Conservation (phyloP, 176 grass and related monocot genomes). For the Cenchrus americanus region DNA sequence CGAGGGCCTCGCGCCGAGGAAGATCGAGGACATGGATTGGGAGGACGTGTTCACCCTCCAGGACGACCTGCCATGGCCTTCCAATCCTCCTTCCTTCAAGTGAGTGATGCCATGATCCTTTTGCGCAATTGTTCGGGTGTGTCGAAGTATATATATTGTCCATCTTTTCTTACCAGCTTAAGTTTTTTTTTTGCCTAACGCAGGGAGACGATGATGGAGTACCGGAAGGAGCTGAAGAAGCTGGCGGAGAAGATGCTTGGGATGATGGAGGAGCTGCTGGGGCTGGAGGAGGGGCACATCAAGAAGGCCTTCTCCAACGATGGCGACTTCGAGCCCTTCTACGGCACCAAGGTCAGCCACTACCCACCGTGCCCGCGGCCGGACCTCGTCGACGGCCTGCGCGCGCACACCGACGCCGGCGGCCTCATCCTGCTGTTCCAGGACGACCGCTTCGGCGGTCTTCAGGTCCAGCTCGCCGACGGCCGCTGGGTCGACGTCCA, state of each 20-base stretch:
- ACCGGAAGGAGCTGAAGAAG: constrained; percentile 68
- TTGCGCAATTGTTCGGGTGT: too few species aligned
- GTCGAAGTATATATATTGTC: not conserved
- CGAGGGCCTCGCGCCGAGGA: constrained; percentile 24
- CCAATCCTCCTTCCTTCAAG: constrained; percentile 77
- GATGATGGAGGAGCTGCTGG: constrained; percentile 82
- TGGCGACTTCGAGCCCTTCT: constrained; percentile 57
- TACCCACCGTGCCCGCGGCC: constrained; percentile 78
- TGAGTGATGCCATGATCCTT: constrained; percentile 8
- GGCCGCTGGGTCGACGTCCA: constrained; percentile 81
- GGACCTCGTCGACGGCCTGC: constrained; percentile 71
- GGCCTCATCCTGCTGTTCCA: constrained; percentile 93
- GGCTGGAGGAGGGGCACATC: constrained; percentile 61
- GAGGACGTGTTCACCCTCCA: constrained; percentile 82
- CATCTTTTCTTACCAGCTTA: not conserved
- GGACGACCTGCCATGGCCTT: constrained; percentile 78
- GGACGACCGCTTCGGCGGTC: constrained; percentile 75
- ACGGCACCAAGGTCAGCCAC: constrained; percentile 76
- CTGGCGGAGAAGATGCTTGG: constrained; percentile 65
- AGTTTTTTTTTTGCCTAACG: not conserved
- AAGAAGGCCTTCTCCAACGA: constrained; percentile 55
- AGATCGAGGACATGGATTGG: constrained; percentile 65
- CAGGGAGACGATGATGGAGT: constrained; percentile 93
- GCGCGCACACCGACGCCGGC: constrained; percentile 91
- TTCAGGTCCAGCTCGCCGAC: constrained; percentile 68